Conservation (phyloP, 176 grass and related monocot genomes). For the Triticum aestivum region IWGSC_CS_RefSeq_v2.1 NC_057801.1:403960400-403960899, state of each 20-base stretch:
- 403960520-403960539: slow-evolving; percentile 7
- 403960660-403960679: slow-evolving; percentile 89
- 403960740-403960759: not conserved
- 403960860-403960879: not conserved
- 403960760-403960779: not conserved
- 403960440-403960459: slow-evolving; percentile 52
- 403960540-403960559: slow-evolving; percentile 4
- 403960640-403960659: slow-evolving; percentile 91
- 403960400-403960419: too few species aligned
- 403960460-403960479: slow-evolving; percentile 77
- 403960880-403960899: not conserved
- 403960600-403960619: slow-evolving; percentile 94
- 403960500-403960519: slow-evolving; percentile 1
- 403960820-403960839: slow-evolving; percentile 68
- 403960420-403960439: too few species aligned
- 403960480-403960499: slow-evolving; percentile 16
- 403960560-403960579: slow-evolving; percentile 51
- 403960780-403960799: slow-evolving; percentile 69
- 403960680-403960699: slow-evolving; percentile 91
- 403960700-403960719: not conserved
- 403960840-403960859: slow-evolving; percentile 22
- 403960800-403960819: slow-evolving; percentile 85
- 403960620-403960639: slow-evolving; percentile 90
- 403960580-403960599: slow-evolving; percentile 83
- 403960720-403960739: not conserved